Conservation (phyloP, 495 filamentous ascomycete species). For the Parathielavia hyrcaniae region DNA sequence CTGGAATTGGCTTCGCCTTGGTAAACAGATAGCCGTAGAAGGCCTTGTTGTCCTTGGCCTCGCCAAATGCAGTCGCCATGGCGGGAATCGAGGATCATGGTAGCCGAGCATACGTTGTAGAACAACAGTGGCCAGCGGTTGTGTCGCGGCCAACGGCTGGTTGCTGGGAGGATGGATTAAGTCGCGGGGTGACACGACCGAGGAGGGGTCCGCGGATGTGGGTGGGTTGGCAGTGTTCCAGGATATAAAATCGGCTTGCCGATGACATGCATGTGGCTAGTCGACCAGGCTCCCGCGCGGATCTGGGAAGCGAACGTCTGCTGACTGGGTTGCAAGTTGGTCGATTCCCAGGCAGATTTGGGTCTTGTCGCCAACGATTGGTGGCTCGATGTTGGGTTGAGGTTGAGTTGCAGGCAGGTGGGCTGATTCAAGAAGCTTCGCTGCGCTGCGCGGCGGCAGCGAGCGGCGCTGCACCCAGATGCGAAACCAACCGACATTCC, state of each 20-base stretch:
- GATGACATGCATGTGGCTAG: background rate
- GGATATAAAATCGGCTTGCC: slow-evolving; percentile 6
- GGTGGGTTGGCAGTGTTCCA: background rate
- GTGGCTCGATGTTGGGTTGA: background rate
- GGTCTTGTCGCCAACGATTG: slow-evolving; percentile 1
- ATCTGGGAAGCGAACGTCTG: background rate
- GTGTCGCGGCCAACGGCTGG: slow-evolving; percentile 4
- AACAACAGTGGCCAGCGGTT: slow-evolving; percentile 6
- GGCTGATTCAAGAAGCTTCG: background rate
- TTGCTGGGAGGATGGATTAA: background rate
- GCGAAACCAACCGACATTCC: slow-evolving; percentile 15
- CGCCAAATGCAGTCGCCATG: slow-evolving; percentile 24
- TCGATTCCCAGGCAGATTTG: slow-evolving; percentile 13
- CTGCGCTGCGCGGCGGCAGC: slow-evolving; percentile 10
- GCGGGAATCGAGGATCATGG: slow-evolving; percentile 7
- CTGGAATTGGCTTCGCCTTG: slow-evolving; percentile 53
- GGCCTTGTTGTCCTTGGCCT: slow-evolving; percentile 28
- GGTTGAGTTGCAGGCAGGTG: background rate
- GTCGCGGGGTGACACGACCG: slow-evolving; percentile 7
- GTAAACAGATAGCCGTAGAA: slow-evolving; percentile 86
- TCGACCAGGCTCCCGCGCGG: slow-evolving; percentile 13
- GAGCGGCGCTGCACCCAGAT: slow-evolving; percentile 16
- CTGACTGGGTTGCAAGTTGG: background rate
- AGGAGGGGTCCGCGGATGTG: slow-evolving; percentile 10
- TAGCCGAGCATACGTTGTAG: background rate